phyloP scores from a whole-genome alignment of 23 red algal species.

The Gracilariopsis chorda region DNA sequence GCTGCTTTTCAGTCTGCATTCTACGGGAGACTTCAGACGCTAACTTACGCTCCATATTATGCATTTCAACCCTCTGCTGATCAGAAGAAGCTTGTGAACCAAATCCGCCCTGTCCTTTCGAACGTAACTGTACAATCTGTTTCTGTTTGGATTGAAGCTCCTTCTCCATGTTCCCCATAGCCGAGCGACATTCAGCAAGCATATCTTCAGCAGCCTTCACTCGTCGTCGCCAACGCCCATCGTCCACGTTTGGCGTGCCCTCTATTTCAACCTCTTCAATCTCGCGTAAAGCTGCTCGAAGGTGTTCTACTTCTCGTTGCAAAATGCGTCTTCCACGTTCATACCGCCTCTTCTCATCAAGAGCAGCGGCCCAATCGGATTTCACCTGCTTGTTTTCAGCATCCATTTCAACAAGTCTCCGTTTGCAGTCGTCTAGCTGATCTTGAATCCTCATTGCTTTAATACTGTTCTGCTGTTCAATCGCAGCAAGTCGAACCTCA shows the following conservation, averaged over 20 bases:
- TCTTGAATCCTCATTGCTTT: not conserved
- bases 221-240: not conserved
- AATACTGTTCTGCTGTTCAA: not conserved
- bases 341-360: not conserved
- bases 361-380: not conserved
- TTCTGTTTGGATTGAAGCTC: not conserved
- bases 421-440: not conserved
- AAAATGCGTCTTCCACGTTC: constrained; percentile 11
- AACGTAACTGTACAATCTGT: not conserved
- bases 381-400: not conserved
- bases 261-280: constrained; percentile 7
- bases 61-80: not conserved
- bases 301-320: constrained; percentile 32
- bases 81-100: not conserved
- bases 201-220: not conserved
- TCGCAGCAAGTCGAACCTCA: constrained; percentile 1
- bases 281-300: not conserved
- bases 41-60: not conserved
- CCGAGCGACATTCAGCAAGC: not conserved
- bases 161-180: not conserved
- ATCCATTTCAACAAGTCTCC: not conserved
- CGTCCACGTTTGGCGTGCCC: not conserved
- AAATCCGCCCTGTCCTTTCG: not conserved
- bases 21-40: not conserved
- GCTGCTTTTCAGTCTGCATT: not conserved